Conservation (phyloP, 2,329 filamentous ascomycete species). For the Trematosphaeria pertusa region DNA sequence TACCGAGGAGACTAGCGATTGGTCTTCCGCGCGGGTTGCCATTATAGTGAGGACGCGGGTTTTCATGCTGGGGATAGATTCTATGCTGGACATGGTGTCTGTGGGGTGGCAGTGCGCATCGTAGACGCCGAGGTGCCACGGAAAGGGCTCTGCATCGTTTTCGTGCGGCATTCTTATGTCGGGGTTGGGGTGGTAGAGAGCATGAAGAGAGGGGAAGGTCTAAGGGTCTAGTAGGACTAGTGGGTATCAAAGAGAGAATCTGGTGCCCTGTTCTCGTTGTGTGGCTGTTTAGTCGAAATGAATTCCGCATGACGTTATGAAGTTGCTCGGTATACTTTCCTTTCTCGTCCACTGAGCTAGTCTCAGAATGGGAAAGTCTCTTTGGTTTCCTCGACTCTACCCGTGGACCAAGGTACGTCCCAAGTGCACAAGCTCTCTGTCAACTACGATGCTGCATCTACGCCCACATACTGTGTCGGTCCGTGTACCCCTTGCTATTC, state of each 20-base stretch:
- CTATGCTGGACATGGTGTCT: constrained; percentile 71
- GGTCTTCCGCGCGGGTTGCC: constrained; percentile 78
- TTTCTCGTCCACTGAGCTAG: not conserved
- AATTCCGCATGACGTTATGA: constrained; percentile 2
- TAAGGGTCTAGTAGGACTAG: not conserved
- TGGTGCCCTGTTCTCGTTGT: too few relatives aligned
- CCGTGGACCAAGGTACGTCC: too few relatives aligned
- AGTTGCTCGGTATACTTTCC: not conserved
- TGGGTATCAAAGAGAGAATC: too few relatives aligned
- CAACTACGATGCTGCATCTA: too few relatives aligned
- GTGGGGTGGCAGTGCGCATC: constrained; percentile 88
- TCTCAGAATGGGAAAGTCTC: not conserved
- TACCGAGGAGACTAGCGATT: constrained; percentile 71
- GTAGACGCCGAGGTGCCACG: constrained; percentile 74
- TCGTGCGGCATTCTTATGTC: not conserved
- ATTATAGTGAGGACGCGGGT: constrained; percentile 73
- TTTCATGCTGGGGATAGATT: constrained; percentile 68
- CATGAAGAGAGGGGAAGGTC: not conserved
- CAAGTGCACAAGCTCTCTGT: too few relatives aligned
- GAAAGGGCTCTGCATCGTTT: constrained; percentile 51
- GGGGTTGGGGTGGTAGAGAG: not conserved
- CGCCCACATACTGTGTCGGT: too few relatives aligned
- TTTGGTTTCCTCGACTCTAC: too few relatives aligned
- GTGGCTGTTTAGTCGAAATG: too few relatives aligned
- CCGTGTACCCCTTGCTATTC: too few relatives aligned